phyloP scores from a whole-genome alignment of 106 monocot species.

The Iris macrosiphon region DNA sequence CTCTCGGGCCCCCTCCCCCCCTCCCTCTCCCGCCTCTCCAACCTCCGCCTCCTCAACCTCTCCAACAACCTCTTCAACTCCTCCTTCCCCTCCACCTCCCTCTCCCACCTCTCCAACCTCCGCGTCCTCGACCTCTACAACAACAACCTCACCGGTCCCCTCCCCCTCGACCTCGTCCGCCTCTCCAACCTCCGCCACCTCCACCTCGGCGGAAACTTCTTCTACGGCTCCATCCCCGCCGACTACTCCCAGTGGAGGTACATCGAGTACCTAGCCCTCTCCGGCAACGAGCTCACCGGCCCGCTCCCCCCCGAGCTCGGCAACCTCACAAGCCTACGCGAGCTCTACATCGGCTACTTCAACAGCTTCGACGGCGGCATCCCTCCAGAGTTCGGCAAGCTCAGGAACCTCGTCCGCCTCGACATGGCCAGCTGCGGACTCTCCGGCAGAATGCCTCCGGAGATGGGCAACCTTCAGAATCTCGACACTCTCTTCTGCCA shows the following conservation, averaged over 20 bases:
- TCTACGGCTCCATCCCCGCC: conserved; percentile 59
- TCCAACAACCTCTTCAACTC: conserved; percentile 81
- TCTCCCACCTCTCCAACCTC: conserved; percentile 35
- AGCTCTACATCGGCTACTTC: conserved; percentile 87
- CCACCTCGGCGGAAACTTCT: conserved; percentile 91
- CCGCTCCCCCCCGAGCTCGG: conserved; percentile 57
- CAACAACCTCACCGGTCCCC: conserved; percentile 75
- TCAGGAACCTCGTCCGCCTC: conserved; percentile 45
- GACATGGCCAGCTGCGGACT: conserved; percentile 83
- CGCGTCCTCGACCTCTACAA: conserved; percentile 82
- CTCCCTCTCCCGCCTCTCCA: conserved; percentile 26
- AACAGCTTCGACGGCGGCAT: conserved; percentile 65
- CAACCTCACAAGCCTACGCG: conserved; percentile 34
- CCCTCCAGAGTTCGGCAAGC: conserved; percentile 62
- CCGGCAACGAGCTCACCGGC: conserved; percentile 79
- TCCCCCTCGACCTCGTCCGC: conserved; percentile 39
- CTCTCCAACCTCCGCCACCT: conserved; percentile 49
- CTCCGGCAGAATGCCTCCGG: conserved; percentile 57
- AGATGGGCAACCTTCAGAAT: conserved; percentile 45
- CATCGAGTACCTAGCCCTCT: conserved; percentile 78
- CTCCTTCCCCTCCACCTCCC: conserved; percentile 40
- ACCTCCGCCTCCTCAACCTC: conserved; percentile 64
- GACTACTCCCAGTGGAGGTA: conserved; percentile 56
- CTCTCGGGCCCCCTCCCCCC: conserved; percentile 62
- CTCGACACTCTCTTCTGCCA: conserved; percentile 87